These are phyloP conservation scores for Sarcodon sp. DNA, from an alignment of 768 basidiomycete genomes.

Conservation along the genomic window DNA sequence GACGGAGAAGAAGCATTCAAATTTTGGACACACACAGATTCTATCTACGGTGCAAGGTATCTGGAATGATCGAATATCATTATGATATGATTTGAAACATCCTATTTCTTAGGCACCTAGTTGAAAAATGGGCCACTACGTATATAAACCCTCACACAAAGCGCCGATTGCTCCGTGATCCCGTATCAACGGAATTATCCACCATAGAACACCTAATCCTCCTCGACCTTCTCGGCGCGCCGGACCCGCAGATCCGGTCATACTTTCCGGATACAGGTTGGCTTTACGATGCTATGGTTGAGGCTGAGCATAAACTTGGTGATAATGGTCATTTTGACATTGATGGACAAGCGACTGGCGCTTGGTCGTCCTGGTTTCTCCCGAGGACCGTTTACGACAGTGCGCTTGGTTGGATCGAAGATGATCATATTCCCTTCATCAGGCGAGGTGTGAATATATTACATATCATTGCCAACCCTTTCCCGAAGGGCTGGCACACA, in stretches of 20 bases:
- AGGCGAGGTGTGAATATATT: slow-evolving; percentile 72
- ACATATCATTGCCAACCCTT: slow-evolving; percentile 83
- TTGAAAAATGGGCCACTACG: slow-evolving; percentile 67
- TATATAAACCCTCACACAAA: slow-evolving; percentile 49
- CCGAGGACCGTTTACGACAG: slow-evolving; percentile 26
- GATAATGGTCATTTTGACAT: slow-evolving; percentile 22
- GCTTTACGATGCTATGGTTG: slow-evolving; percentile 72
- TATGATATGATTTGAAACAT: background rate
- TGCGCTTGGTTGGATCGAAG: slow-evolving; percentile 56
- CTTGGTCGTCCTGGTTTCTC: slow-evolving; percentile 57
- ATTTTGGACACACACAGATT: slow-evolving; percentile 81
- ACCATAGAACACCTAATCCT: slow-evolving; percentile 87
- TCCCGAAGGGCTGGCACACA: slow-evolving; percentile 86
- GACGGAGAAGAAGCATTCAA: slow-evolving; percentile 97
- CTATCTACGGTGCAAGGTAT: slow-evolving; percentile 90
- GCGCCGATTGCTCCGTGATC: slow-evolving; percentile 34
- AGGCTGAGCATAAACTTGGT: slow-evolving; percentile 57
- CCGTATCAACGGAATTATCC: slow-evolving; percentile 49
- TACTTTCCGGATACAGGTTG: slow-evolving; percentile 86
- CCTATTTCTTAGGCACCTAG: slow-evolving; percentile 61
- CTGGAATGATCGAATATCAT: background rate
- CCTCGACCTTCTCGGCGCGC: slow-evolving; percentile 82
- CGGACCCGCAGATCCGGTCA: slow-evolving; percentile 61
- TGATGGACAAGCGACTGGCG: slow-evolving; percentile 14
- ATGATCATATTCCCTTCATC: slow-evolving; percentile 92